Evolutionary conservation across 129 eudicot species (phyloP).

Genomic region (Apium graveolens): DNA sequence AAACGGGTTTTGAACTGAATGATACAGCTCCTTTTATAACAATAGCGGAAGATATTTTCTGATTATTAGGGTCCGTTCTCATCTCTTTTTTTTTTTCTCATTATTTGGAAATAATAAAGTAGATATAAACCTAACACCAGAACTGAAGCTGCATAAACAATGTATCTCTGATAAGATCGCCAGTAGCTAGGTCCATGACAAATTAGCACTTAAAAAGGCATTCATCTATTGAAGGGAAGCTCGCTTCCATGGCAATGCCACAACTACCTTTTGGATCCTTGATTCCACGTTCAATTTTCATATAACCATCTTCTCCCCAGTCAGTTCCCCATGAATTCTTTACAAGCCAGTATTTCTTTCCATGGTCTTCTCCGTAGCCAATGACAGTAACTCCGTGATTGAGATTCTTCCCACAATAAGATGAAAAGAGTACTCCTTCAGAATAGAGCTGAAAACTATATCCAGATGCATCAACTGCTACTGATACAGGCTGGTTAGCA

Average conservation of each 20-base stretch:
- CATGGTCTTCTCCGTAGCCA: conserved; percentile 46
- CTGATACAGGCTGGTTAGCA: conserved; percentile 48
- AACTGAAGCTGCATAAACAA: background rate
- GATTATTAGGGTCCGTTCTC: background rate
- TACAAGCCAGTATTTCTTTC: conserved; percentile 45
- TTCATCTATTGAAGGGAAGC: conserved; percentile 32
- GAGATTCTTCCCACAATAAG: conserved; percentile 34
- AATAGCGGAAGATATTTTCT: background rate
- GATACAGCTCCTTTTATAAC: background rate
- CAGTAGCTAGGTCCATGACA: background rate
- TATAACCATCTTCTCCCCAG: conserved; percentile 61
- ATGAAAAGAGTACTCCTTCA: conserved; percentile 34
- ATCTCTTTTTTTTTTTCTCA: background rate
- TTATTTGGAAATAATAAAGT: background rate
- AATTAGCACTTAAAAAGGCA: background rate
- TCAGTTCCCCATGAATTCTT: conserved; percentile 62
- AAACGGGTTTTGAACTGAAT: background rate
- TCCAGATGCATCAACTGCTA: conserved; percentile 46
- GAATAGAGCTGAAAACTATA: conserved; percentile 44
- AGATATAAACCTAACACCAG: background rate
- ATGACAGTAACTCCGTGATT: conserved; percentile 49
- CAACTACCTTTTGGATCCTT: conserved; percentile 28
- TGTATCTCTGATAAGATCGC: background rate
- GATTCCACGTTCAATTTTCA: conserved; percentile 36
- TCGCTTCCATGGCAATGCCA: conserved; percentile 45